phyloP scores from a whole-genome alignment of 495 filamentous ascomycete genomes.

The Parachaetomium inaequale region DNA sequence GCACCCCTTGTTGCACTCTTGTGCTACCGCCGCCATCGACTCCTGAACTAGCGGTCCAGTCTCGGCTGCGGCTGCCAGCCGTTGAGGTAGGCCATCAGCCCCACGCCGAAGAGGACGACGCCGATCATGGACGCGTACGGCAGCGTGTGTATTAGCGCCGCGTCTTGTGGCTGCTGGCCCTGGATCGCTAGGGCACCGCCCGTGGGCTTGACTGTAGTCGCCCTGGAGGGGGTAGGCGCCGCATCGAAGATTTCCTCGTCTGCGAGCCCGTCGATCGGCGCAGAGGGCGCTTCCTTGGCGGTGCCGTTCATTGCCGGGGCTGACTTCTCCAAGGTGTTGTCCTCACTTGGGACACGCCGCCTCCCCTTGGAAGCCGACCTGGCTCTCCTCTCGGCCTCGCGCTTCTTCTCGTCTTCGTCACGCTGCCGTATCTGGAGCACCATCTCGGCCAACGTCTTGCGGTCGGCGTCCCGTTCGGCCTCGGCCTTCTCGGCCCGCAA shows the following conservation, averaged over 20 bases:
- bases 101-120: slow-evolving; percentile 84
- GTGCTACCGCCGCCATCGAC: background rate
- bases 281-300: background rate
- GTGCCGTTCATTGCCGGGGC: slow-evolving; percentile 18
- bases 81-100: slow-evolving; percentile 93
- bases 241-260: slow-evolving; percentile 16
- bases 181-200: slow-evolving; percentile 24
- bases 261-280: slow-evolving; percentile 15
- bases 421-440: slow-evolving; percentile 72
- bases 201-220: slow-evolving; percentile 42
- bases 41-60: slow-evolving; percentile 18
- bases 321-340: slow-evolving; percentile 6
- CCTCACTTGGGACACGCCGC: slow-evolving; percentile 9
- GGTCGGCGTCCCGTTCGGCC: slow-evolving; percentile 60
- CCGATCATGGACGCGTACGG: slow-evolving; percentile 86
- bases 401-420: slow-evolving; percentile 48
- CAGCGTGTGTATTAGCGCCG: slow-evolving; percentile 57
- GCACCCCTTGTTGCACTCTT: background rate
- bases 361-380: slow-evolving; percentile 22
- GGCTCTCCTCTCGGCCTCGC: slow-evolving; percentile 28
- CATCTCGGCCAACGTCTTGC: slow-evolving; percentile 81
- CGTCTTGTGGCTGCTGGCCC: slow-evolving; percentile 31
- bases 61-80: slow-evolving; percentile 61
- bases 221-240: slow-evolving; percentile 35
- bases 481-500: slow-evolving; percentile 76